Evolutionary conservation across 2,329 filamentous ascomycete species (phyloP).

Genomic region (Rhynchosporium secalis): DNA sequence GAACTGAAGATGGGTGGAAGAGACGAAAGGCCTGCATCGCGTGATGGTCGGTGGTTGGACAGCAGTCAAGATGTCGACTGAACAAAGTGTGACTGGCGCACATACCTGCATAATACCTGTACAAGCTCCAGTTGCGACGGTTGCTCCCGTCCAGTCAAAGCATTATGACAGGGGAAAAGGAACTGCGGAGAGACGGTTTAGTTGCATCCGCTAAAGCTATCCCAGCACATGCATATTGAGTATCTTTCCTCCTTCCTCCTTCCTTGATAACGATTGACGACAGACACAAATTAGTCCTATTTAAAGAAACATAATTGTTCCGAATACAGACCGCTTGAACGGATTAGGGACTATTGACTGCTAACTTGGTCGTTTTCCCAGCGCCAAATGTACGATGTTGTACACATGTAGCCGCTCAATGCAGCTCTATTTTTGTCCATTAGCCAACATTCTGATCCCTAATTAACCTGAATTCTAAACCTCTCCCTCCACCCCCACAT

Average conservation of each 20-base stretch:
- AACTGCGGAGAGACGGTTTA: constrained; percentile 11
- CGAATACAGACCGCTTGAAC: constrained; percentile 19
- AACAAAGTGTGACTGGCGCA: constrained; percentile 11
- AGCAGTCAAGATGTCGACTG: constrained; percentile 13
- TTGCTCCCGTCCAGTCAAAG: constrained; percentile 14
- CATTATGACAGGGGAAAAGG: constrained; percentile 8
- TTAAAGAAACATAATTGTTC: constrained; percentile 37
- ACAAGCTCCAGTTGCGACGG: constrained; percentile 3
- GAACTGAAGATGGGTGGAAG: constrained; percentile 3
- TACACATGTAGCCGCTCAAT: constrained; percentile 31
- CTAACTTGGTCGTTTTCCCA: constrained; percentile 30
- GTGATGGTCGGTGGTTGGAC: constrained; percentile 28
- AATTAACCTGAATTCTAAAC: constrained; percentile 8
- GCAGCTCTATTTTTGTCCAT: constrained; percentile 35
- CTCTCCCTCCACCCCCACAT: constrained; percentile 2
- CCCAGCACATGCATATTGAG: constrained; percentile 11
- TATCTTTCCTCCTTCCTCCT: background rate
- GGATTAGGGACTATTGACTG: constrained; percentile 22
- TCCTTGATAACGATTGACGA: constrained; percentile 19
- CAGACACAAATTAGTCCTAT: constrained; percentile 23
- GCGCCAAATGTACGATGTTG: constrained; percentile 12
- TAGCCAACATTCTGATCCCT: constrained; percentile 9
- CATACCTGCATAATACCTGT: constrained; percentile 5
- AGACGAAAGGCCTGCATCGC: constrained; percentile 16
- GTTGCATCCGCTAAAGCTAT: background rate